Base-by-base conservation (phyloP, 257 asterid species). In the Orobanche coerulescens region DNA sequence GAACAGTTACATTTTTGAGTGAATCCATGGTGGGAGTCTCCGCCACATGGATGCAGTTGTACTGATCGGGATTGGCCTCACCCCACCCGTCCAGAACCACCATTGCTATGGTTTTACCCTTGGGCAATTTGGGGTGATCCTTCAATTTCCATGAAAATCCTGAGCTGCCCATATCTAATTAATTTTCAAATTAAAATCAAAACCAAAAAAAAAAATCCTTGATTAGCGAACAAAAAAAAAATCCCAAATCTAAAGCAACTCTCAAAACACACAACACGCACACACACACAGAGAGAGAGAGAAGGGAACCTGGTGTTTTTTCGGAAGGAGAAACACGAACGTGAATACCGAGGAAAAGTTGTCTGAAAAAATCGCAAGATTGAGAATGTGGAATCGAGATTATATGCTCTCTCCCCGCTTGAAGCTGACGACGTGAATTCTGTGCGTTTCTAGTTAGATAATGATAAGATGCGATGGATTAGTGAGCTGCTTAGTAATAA, bases 31-130 rank as follows among this genome's bases (percentile, higher is more conserved):
- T 80, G 40, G 98, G 98, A 16, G 98, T 92, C 54, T 92, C 85
- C 8, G 98, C 98, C 23, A 84, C 85, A 64, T 84, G 91, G 75
- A 92, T 92, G 73, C 97, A 90, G 59, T 92, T 92, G 72, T 82
- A 92, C 62, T 92, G 72, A 76, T 92, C 68, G 49, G 95, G 80
- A 1, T 69, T 56, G 23, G 97, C 98, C 69, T 92, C 98, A 46
- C 98, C 98, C 98, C 98, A 92, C 18, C 98, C 98, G 75, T 92
- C 98, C 73, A 92, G 78, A 55, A 92, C 95, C 28, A 92, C 75
- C 85, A 88, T 58, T 1, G 97, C 95, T 37, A 92, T 70, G 23
- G 78, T 74, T 53, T 92, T 89, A 50, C 88, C 97, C 77, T 89
- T 92, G 0, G 98, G 90, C 16, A 92, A 75, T 66, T 86, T 92